These are phyloP conservation scores for Neonectria faginata DNA, from an alignment of 2,329 filamentous ascomycete genomes.

Conservation along the genomic window DNA sequence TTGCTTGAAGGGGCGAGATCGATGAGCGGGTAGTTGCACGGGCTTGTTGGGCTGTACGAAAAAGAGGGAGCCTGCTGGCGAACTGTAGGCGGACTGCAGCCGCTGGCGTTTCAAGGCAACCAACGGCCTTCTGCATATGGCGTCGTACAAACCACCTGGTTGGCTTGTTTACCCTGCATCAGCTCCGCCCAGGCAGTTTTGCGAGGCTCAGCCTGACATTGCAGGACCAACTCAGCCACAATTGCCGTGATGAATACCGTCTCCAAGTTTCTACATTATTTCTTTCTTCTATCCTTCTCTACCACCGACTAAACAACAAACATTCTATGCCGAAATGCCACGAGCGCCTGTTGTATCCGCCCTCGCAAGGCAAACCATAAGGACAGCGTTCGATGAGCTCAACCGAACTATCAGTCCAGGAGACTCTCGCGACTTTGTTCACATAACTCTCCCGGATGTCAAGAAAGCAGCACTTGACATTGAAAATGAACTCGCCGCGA, in stretches of 20 bases:
- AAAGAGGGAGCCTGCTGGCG: not conserved
- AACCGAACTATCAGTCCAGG: constrained; percentile 17
- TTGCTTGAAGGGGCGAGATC: not conserved
- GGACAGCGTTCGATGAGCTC: constrained; percentile 26
- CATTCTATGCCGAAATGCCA: constrained; percentile 21
- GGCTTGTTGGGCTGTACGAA: not conserved
- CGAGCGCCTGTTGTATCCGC: constrained; percentile 16
- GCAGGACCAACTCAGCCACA: not conserved
- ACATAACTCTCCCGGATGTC: constrained; percentile 19
- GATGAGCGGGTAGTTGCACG: not conserved
- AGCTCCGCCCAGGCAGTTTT: not conserved
- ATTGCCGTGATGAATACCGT: not conserved
- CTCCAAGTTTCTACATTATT: not conserved
- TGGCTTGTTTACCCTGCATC: not conserved
- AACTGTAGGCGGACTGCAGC: not conserved
- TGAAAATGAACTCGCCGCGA: constrained; percentile 53
- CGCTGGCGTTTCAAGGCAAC: not conserved
- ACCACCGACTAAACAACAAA: not conserved
- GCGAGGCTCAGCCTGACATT: not conserved
- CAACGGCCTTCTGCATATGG: not conserved
- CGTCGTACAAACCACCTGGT: not conserved
- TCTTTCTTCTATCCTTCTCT: not conserved
- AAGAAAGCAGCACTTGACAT: constrained; percentile 50
- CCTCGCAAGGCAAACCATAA: constrained; percentile 21
- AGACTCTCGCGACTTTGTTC: constrained; percentile 20